Evolutionary conservation across 1,139 yeast species (phyloP), one percentile per base, ranked within the genome.

Genomic region (Entelexis paramagnoliae): DNA sequence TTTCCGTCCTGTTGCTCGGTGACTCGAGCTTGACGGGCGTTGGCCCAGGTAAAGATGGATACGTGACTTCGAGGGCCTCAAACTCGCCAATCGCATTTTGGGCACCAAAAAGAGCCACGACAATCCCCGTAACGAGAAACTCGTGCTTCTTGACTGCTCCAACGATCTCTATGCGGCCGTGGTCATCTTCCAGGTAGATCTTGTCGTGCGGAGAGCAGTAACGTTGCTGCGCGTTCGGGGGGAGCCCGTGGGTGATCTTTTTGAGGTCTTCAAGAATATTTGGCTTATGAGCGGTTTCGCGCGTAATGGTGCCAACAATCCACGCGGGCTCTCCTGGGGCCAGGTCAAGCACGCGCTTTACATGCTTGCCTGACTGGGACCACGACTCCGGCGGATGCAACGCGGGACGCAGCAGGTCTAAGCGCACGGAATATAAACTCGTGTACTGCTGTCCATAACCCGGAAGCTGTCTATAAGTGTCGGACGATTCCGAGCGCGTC

Each of bases 301-400:
- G 77, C 62, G 83, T 88, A 0, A 89, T 74, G 0, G 97, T 86
- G 2, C 98, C 99, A 34, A 84, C 74, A n/a, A 87, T 81, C 94
- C 94, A 91, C 56, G 88, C 79, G 30, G 88, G 77, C 59, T 79
- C 75, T 50, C 82, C 79, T 45, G 79, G 78, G 29, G 73, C 72
- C 7, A 89, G 80, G 64, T 89, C 96, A 56, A 91, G 70, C 11
- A 88, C 88, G 67, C 70, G 75, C 48, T 69, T 66, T 33, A 72
- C 59, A 77, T 64, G 56, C 58, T 63, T 56, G 40, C 74, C 62
- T 29, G 69, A 69, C 84, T 85, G 79, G 52, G 73, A 72, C 50
- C 63, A 62, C 4, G 64, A 60, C 8, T 80, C 80, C 52, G 73
- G 74, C 36, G 70, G 68, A 55, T 72, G 68, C 0, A 83, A 80